These are phyloP conservation scores for Starmera dryadoides DNA, from an alignment of 805 yeast species.

Conservation along the genomic window DNA sequence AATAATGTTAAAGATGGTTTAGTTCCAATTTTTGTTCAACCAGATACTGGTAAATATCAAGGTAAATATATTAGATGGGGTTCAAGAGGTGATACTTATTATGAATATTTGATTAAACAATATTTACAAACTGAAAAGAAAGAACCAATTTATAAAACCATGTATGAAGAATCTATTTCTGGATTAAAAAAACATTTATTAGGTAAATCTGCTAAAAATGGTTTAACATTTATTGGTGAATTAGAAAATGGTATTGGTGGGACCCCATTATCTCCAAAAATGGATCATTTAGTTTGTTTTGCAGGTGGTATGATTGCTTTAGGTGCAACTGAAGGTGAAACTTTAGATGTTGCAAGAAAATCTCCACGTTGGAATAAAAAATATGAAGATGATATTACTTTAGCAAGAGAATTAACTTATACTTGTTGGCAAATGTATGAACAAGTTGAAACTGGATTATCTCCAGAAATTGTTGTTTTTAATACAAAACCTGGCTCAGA, in stretches of 20 bases:
- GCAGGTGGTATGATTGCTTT: constrained; percentile 83
- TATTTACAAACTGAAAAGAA: constrained; percentile 66
- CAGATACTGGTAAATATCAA: constrained; percentile 64
- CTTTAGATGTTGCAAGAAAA: constrained; percentile 47
- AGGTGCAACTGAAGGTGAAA: constrained; percentile 79
- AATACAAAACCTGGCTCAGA: constrained; percentile 40
- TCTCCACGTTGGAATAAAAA: constrained; percentile 48
- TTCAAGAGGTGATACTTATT: constrained; percentile 89
- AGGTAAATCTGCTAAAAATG: constrained; percentile 51
- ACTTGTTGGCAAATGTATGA: constrained; percentile 86
- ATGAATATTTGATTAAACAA: constrained; percentile 83
- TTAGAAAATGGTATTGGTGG: constrained; percentile 61
- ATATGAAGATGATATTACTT: constrained; percentile 53
- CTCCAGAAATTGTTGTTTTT: constrained; percentile 88
- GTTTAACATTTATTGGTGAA: constrained; percentile 71
- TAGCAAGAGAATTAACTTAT: constrained; percentile 69
- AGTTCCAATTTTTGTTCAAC: constrained; percentile 74
- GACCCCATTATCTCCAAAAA: constrained; percentile 54
- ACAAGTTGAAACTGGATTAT: constrained; percentile 61
- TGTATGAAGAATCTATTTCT: constrained; percentile 70
- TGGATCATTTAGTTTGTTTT: constrained; percentile 93
- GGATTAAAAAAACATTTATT: constrained; percentile 71
- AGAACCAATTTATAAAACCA: constrained; percentile 54
- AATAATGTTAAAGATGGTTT: constrained; percentile 66
- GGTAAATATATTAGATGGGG: constrained; percentile 72